Percentiles rank a stretch among this genome's conserved stretches.
These are phyloP conservation scores for Rubroboletus satanas DNA, from an alignment of 768 basidiomycete genomes.

Conservation along the genomic window DNA sequence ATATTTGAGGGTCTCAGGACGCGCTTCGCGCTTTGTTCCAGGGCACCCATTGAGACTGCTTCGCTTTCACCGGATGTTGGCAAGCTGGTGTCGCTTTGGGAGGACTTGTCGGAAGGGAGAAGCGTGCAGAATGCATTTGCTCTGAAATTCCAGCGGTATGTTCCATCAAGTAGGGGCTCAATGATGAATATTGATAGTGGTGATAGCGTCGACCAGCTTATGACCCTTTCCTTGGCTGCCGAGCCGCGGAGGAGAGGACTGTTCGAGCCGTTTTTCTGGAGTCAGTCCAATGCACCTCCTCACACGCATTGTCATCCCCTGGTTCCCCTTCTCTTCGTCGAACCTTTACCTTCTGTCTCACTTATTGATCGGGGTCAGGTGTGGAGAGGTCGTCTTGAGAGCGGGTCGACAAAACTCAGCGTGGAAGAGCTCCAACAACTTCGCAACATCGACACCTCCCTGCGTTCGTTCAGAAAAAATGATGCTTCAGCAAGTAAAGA, in stretches of 20 bases:
- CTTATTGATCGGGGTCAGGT: constrained; percentile 67
- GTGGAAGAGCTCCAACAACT: constrained; percentile 57
- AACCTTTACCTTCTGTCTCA: constrained; percentile 62
- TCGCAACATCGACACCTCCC: constrained; percentile 47
- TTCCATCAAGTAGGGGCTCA: constrained; percentile 4
- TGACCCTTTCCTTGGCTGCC: constrained; percentile 69
- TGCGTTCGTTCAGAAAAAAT: constrained; percentile 27
- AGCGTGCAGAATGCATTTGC: constrained; percentile 41
- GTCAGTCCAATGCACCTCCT: constrained; percentile 37
- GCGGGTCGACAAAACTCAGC: constrained; percentile 44
- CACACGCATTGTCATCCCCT: constrained; percentile 44
- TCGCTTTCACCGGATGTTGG: constrained; percentile 45
- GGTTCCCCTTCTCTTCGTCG: constrained; percentile 70
- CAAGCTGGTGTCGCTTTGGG: constrained; percentile 57
- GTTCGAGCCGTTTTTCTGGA: constrained; percentile 79
- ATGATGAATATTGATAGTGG: not conserved
- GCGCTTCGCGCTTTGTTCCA: constrained; percentile 49
- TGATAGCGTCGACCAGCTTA: constrained; percentile 68
- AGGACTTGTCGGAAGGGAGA: constrained; percentile 39
- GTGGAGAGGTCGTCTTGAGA: constrained; percentile 66
- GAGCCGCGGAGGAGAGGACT: constrained; percentile 71
- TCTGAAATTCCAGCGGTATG: constrained; percentile 62
- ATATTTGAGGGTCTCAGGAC: constrained; percentile 53
- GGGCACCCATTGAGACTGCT: constrained; percentile 34
- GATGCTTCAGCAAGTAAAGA: constrained; percentile 22